These are phyloP conservation scores for Erysimum cheiri DNA, from an alignment of 441 rosid genomes.

Conservation along the genomic window DNA sequence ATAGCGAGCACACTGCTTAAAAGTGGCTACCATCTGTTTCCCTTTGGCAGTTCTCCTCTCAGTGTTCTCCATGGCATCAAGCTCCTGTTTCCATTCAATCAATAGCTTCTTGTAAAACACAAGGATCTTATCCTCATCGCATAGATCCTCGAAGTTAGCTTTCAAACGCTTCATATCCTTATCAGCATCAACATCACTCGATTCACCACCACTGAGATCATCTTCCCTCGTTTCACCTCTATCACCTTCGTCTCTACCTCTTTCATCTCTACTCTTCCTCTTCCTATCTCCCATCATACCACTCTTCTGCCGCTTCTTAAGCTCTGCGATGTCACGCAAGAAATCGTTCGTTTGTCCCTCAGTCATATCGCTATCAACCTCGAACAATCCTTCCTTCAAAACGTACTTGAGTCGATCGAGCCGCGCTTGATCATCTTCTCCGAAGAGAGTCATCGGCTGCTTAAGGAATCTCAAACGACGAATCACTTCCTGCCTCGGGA, in stretches of 20 bases:
- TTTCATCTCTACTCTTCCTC: constrained; percentile 73
- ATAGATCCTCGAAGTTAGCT: constrained; percentile 73
- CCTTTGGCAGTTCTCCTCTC: constrained; percentile 88
- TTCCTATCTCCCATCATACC: constrained; percentile 68
- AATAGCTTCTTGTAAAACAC: constrained; percentile 77
- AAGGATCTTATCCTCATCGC: constrained; percentile 82
- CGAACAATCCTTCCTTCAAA: constrained; percentile 73
- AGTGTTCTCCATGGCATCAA: constrained; percentile 66
- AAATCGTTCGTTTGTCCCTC: constrained; percentile 91
- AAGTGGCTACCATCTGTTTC: constrained; percentile 79
- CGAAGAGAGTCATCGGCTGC: constrained; percentile 84
- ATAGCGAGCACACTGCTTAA: constrained; percentile 88
- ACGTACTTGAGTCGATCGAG: constrained; percentile 78
- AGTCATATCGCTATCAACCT: constrained; percentile 80
- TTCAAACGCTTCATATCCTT: constrained; percentile 80
- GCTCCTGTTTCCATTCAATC: constrained; percentile 89
- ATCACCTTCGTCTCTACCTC: constrained; percentile 63
- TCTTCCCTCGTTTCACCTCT: constrained; percentile 67
- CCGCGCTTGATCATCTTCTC: constrained; percentile 79
- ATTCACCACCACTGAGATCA: constrained; percentile 71
- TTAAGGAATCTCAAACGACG: constrained; percentile 82
- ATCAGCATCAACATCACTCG: constrained; percentile 74
- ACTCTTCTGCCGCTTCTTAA: constrained; percentile 79
- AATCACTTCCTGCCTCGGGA: constrained; percentile 78
- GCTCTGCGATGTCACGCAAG: constrained; percentile 75